These are phyloP conservation scores for Dissophora ornata DNA, from an alignment of 192 early-diverging fungal species.

Conservation along the genomic window DNA sequence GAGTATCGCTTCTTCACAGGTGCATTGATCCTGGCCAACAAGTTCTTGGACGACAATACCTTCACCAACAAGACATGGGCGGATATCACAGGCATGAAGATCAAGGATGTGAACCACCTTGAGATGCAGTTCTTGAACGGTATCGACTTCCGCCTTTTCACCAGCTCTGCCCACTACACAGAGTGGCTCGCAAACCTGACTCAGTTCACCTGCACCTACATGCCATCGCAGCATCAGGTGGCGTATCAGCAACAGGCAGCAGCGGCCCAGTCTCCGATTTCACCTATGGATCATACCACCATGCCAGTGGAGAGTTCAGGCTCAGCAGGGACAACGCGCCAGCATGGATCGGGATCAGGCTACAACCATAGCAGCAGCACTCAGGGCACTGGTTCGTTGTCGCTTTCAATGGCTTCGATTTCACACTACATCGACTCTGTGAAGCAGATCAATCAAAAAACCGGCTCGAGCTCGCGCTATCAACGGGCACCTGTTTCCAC, in stretches of 20 bases:
- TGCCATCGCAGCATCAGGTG: constrained; percentile 43
- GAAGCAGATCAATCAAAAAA: constrained; percentile 30
- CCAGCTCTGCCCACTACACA: constrained; percentile 73
- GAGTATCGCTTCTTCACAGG: constrained; percentile 67
- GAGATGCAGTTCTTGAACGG: constrained; percentile 85
- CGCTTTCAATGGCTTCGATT: constrained; percentile 42
- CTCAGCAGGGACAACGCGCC: no score
- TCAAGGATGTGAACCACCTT: constrained; percentile 83
- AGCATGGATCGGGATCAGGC: background rate
- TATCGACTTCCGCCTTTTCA: constrained; percentile 79
- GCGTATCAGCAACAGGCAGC: constrained; percentile 41
- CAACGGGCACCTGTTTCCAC: constrained; percentile 20
- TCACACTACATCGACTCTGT: constrained; percentile 45
- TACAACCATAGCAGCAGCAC: background rate
- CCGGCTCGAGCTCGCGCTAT: constrained; percentile 7
- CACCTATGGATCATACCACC: constrained; percentile 27
- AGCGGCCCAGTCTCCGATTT: constrained; percentile 33
- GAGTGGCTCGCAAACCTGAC: constrained; percentile 69
- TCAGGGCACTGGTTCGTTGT: background rate
- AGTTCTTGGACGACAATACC: constrained; percentile 89
- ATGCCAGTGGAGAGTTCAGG: background rate
- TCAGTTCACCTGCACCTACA: constrained; percentile 51
- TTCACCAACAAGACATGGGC: constrained; percentile 92
- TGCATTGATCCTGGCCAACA: constrained; percentile 75
- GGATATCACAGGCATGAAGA: constrained; percentile 85